Evolutionary conservation across 192 early-diverging fungal genomes (phyloP), one percentile per base, ranked within the genome.

Genomic region (Phlyctochytrium bullatum): DNA sequence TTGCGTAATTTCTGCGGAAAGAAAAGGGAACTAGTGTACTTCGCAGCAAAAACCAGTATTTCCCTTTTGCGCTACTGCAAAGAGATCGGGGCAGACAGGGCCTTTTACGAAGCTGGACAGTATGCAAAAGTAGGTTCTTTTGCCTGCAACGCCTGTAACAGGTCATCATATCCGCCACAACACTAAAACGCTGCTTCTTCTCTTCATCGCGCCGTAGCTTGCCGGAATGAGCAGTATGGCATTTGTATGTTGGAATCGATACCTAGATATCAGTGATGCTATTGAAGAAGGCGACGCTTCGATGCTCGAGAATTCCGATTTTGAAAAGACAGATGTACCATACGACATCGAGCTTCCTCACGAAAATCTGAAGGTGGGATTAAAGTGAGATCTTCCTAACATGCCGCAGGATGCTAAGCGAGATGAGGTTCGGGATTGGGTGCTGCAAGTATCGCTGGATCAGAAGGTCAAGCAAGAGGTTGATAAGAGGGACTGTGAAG

Each of bases 231-330:
- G 68, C 20, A 81, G 75, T 36, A 84, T 88, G 80, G 86, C 86
- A 27, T 88, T 88, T 62, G 83, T 87, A 0, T 85, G 82, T 63
- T 87, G 82, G 82, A 88, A 88, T 67, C 74, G 86, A 52, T 88
- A 68, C 62, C 67, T 88, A 0, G 86, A 88, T 59, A 65, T 88
- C 14, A 75, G 71, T 50, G 86, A 88, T 24, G 86, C 83, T 1
- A 88, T 88, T 24, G 86, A 88, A 56, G 86, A 88, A 62, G 80
- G 82, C 2, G 80, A 83, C 52, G 65, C 73, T 0, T 78, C 76
- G 17, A 17, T 79, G 52, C 59, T 83, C 0, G 86, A 87, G 40
- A 86, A 86, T 62, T 32, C 75, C 0, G 86, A 87, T 56, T 87
- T 87, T 68, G 68, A 69, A 32, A 75, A 85, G 53, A 85, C 83